Evolutionary conservation across 2,329 filamentous ascomycete species (phyloP).

Genomic region (Helicocarpus griseus): DNA sequence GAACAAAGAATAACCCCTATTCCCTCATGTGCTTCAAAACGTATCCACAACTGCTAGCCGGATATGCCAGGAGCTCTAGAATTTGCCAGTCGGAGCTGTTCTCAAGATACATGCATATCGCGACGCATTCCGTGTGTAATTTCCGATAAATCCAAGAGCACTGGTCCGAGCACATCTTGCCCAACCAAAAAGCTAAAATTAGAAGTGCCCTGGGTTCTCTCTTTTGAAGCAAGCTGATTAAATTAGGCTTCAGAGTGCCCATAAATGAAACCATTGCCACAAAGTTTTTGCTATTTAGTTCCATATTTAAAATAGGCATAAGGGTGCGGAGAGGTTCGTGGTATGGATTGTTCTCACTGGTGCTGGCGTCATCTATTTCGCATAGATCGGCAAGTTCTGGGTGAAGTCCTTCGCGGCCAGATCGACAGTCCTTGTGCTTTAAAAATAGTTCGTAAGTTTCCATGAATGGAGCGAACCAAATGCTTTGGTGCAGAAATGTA

Average conservation of each 20-base stretch:
- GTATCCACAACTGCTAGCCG: constrained; percentile 25
- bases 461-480: constrained; percentile 26
- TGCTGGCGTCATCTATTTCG: constrained; percentile 21
- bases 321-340: constrained; percentile 27
- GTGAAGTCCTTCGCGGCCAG: constrained; percentile 21
- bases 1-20: too few relatives aligned
- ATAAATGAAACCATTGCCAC: constrained; percentile 23
- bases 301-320: constrained; percentile 21
- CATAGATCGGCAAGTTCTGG: constrained; percentile 26
- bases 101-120: constrained; percentile 30
- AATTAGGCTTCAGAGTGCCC: constrained; percentile 23
- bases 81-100: constrained; percentile 20
- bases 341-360: constrained; percentile 25
- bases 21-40: constrained; percentile 17
- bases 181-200: constrained; percentile 27
- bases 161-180: constrained; percentile 18
- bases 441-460: constrained; percentile 14
- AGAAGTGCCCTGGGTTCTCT: constrained; percentile 26
- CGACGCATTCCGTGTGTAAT: constrained; percentile 24
- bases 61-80: constrained; percentile 23
- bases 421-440: constrained; percentile 20
- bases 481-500: constrained; percentile 22
- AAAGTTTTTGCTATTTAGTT: constrained; percentile 17
- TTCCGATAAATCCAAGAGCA: constrained; percentile 24
- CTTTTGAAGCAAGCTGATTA: constrained; percentile 18